Evolutionary conservation across 2,329 filamentous ascomycete species (phyloP).

Genomic region (Macroventuria anomochaeta): DNA sequence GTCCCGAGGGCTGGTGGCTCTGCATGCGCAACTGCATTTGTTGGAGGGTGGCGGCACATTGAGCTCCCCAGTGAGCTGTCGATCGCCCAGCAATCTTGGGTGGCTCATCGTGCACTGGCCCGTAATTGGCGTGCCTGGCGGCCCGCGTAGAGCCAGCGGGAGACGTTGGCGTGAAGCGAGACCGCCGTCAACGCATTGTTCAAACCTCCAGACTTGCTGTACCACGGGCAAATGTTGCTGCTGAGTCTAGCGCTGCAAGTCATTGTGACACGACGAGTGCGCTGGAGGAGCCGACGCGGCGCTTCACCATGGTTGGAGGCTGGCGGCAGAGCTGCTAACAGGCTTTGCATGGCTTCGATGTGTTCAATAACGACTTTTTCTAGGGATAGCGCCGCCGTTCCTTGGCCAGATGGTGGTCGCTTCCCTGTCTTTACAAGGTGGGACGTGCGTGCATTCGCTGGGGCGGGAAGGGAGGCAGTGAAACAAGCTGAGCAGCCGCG

Average conservation of each 20-base stretch:
- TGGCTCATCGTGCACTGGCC: slow-evolving; percentile 2
- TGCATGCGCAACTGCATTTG: slow-evolving; percentile 8
- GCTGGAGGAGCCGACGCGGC: slow-evolving; percentile 1
- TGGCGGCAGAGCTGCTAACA: slow-evolving; percentile 2
- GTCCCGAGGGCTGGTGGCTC: slow-evolving; percentile 1
- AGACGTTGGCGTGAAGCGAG: slow-evolving; percentile 3
- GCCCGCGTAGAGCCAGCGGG: not conserved
- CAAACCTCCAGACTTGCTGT: slow-evolving; percentile 7
- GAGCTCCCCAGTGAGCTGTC: not conserved
- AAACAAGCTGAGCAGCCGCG: slow-evolving; percentile 11
- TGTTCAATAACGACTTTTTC: not conserved
- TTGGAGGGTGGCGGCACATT: slow-evolving; percentile 4
- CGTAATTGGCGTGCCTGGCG: slow-evolving; percentile 10
- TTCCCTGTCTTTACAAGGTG: slow-evolving; percentile 13
- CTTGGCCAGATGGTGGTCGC: slow-evolving; percentile 16
- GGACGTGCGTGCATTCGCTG: slow-evolving; percentile 12
- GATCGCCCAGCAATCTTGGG: slow-evolving; percentile 6
- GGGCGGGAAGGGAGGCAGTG: slow-evolving; percentile 15
- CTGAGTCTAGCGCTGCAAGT: slow-evolving; percentile 3
- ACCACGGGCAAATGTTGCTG: slow-evolving; percentile 2
- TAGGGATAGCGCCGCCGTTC: not conserved
- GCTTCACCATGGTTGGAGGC: slow-evolving; percentile 1
- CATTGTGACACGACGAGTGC: slow-evolving; percentile 6
- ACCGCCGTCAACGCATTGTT: not conserved
- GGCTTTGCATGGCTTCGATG: slow-evolving; percentile 10